These are phyloP conservation scores for Phytophthora melonis DNA, from an alignment of 352 stramenopile genomes.

Conservation along the genomic window DNA sequence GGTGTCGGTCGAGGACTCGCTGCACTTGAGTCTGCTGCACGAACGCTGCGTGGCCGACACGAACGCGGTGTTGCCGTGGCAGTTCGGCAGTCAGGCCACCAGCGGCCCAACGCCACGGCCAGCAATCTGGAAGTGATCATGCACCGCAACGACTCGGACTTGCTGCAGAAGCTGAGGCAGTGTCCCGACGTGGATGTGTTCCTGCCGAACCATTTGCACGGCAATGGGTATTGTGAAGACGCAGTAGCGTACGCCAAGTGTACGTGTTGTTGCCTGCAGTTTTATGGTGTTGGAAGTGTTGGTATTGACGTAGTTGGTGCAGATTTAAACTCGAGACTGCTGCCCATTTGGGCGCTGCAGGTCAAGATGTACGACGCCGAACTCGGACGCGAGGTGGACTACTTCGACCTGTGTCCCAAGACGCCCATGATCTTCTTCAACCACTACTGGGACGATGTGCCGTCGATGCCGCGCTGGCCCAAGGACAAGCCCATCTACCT, in stretches of 20 bases:
- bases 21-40: conserved; percentile 52
- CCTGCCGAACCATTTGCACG: too few relatives aligned
- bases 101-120: too few relatives aligned
- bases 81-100: conserved; percentile 29
- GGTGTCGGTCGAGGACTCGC: conserved; percentile 35
- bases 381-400: conserved; percentile 40
- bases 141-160: too few relatives aligned
- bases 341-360: conserved; percentile 59
- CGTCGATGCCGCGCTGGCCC: conserved; percentile 37
- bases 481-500: conserved; percentile 54
- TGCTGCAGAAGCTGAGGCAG: too few relatives aligned
- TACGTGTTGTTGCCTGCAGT: conserved; percentile 31
- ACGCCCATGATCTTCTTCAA: conserved; percentile 67
- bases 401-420: conserved; percentile 62
- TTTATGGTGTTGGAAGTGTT: conserved; percentile 11
- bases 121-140: too few relatives aligned
- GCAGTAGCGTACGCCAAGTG: conserved; percentile 31
- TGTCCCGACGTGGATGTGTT: too few relatives aligned
- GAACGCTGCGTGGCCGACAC: conserved; percentile 42
- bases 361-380: conserved; percentile 43
- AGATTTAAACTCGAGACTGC: conserved; percentile 54
- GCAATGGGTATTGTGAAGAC: too few relatives aligned
- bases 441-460: conserved; percentile 60
- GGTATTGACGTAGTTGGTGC: neutral
- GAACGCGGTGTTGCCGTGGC: conserved; percentile 45